A percentile compares a stretch with the other conserved stretches of the same genome.
phyloP scores from a whole-genome alignment of 768 basidiomycete genomes.

The Rhodotorula taiwanensis region DNA sequence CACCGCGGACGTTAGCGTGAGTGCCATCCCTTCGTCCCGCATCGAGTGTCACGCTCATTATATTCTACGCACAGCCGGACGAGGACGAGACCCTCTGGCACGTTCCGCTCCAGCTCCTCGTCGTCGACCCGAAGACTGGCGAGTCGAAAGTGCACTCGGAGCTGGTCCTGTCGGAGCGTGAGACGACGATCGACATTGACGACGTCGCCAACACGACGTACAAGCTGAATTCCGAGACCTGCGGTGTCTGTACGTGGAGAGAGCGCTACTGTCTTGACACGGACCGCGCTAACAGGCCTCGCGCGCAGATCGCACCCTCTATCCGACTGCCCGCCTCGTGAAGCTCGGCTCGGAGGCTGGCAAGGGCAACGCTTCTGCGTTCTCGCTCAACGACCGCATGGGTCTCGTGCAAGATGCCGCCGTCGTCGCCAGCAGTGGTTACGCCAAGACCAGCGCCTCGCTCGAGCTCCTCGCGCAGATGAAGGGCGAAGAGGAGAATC shows the following conservation, averaged over 20 bases:
- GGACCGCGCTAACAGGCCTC: not conserved
- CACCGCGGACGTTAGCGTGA: constrained; percentile 45
- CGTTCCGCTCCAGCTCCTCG: constrained; percentile 68
- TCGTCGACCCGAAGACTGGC: constrained; percentile 54
- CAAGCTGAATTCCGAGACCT: constrained; percentile 83
- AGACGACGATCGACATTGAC: constrained; percentile 57
- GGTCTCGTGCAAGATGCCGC: constrained; percentile 78
- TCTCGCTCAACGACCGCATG: constrained; percentile 73
- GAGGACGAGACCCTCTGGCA: constrained; percentile 89
- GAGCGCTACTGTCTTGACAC: not conserved
- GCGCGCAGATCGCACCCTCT: constrained; percentile 59
- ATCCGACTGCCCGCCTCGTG: constrained; percentile 68
- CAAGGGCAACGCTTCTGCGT: constrained; percentile 54
- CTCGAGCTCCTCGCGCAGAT: constrained; percentile 66
- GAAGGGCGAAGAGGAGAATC: constrained; percentile 53
- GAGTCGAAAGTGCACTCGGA: constrained; percentile 57
- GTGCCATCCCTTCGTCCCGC: not conserved
- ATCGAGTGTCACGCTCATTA: not conserved
- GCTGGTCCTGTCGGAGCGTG: constrained; percentile 61
- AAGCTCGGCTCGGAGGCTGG: constrained; percentile 74
- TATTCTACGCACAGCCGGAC: constrained; percentile 51
- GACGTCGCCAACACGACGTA: constrained; percentile 63
- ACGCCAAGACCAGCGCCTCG: constrained; percentile 66
- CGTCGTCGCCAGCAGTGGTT: constrained; percentile 75
- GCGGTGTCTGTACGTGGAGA: constrained; percentile 62